These are phyloP conservation scores for Plasmodium coatneyi DNA, from an alignment of 169 alveolate species.

Conservation along the genomic window DNA sequence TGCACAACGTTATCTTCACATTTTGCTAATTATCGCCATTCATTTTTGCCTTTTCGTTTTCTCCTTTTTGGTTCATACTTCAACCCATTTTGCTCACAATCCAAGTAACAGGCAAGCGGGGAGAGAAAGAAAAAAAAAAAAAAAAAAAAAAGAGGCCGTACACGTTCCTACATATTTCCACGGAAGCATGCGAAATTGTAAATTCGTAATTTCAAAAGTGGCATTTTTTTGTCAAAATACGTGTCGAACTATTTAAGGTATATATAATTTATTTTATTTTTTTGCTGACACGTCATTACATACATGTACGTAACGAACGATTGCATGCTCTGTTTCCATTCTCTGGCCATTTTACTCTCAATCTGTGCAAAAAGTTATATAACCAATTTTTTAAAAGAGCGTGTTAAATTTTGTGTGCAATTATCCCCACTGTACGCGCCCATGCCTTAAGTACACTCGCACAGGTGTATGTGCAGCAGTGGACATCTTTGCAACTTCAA, in stretches of 20 bases:
- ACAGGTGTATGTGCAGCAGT: not conserved
- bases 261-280: not conserved
- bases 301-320: not conserved
- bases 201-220: not conserved
- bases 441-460: not conserved
- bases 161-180: not conserved
- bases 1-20: constrained; percentile 1
- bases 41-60: not conserved
- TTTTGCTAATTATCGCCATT: not conserved
- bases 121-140: not conserved
- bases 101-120: not conserved
- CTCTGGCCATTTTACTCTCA: not conserved
- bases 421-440: not conserved
- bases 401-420: not conserved
- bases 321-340: not conserved
- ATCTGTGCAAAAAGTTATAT: not conserved
- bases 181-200: not conserved
- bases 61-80: not conserved
- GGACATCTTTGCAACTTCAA: not conserved
- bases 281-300: not conserved
- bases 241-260: not conserved
- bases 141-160: not conserved
- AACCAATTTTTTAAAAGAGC: not conserved
- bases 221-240: not conserved
- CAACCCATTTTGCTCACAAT: not conserved